Conservation (phyloP, 805 yeast genomes). For the Zygosaccharomyces rouxii region DNA sequence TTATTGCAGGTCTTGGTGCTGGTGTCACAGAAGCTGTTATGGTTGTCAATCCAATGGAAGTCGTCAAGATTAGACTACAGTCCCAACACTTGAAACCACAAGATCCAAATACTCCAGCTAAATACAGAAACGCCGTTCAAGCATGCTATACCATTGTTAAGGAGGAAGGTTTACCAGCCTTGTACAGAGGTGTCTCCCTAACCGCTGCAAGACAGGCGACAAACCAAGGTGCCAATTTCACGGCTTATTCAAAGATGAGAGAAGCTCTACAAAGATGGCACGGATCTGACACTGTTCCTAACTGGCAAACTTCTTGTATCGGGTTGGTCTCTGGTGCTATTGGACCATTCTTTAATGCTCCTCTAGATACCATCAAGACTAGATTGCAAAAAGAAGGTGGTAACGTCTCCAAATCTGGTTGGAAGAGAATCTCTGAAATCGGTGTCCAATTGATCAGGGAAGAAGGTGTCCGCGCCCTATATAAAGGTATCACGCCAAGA, state of each 20-base stretch:
- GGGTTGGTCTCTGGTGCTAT: conserved; percentile 94
- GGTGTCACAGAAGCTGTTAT: conserved; percentile 94
- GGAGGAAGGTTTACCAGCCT: conserved; percentile 86
- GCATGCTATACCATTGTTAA: conserved; percentile 76
- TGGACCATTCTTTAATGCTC: conserved; percentile 97
- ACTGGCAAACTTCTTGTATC: conserved; percentile 89
- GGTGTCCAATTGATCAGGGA: conserved; percentile 76
- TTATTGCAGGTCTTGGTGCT: conserved; percentile 93
- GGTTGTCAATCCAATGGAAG: conserved; percentile 96
- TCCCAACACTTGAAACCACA: conserved; percentile 67
- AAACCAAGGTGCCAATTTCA: conserved; percentile 97
- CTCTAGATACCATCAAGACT: conserved; percentile 94
- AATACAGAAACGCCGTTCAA: conserved; percentile 90
- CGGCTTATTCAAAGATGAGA: conserved; percentile 84
- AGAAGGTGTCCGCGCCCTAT: conserved; percentile 84
- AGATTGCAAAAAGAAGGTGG: conserved; percentile 89
- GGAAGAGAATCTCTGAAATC: conserved; percentile 75
- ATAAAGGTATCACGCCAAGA: conserved; percentile 97
- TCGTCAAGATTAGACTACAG: conserved; percentile 91
- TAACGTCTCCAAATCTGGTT: conserved; percentile 60
- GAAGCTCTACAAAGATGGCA: conserved; percentile 63
- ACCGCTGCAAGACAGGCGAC: conserved; percentile 98
- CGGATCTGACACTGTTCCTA: conserved; percentile 57
- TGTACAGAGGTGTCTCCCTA: conserved; percentile 90
- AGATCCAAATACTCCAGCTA: conserved; percentile 51